phyloP scores from a whole-genome alignment of 2,329 filamentous ascomycete genomes.

The Dactylellina haptotyla region DNA sequence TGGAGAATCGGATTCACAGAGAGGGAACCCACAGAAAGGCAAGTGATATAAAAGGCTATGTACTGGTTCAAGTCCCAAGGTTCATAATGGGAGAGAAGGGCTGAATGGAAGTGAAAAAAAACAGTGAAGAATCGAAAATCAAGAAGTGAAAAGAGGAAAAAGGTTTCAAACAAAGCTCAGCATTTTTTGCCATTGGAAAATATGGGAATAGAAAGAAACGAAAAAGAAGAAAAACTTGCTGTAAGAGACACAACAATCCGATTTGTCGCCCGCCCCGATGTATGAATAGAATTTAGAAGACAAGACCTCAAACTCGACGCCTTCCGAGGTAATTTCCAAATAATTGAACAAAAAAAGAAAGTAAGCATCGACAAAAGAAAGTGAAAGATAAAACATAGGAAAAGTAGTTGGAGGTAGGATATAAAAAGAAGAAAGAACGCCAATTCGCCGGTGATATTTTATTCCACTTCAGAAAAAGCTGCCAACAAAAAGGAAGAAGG shows the following conservation, averaged over 20 bases:
- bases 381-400: conserved; percentile 13
- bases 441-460: conserved; percentile 41
- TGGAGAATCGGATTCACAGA: neutral
- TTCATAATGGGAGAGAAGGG: conserved; percentile 24
- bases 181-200: too few relatives aligned
- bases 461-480: conserved; percentile 31
- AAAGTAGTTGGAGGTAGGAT: conserved; percentile 15
- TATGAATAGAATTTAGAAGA: conserved; percentile 50
- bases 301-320: conserved; percentile 45
- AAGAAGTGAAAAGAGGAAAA: too few relatives aligned
- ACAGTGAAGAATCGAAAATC: conserved; percentile 33
- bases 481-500: conserved; percentile 25
- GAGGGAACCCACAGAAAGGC: neutral
- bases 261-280: conserved; percentile 42
- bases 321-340: conserved; percentile 34
- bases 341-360: conserved; percentile 46
- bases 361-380: conserved; percentile 40
- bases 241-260: neutral
- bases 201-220: too few relatives aligned
- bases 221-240: neutral
- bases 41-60: conserved; percentile 21
- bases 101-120: conserved; percentile 32
- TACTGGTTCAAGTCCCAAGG: conserved; percentile 15
- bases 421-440: conserved; percentile 44
- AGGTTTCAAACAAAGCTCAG: too few relatives aligned